Evolutionary conservation across 805 yeast species (phyloP).

Genomic region (Candida vartiovaarae): DNA sequence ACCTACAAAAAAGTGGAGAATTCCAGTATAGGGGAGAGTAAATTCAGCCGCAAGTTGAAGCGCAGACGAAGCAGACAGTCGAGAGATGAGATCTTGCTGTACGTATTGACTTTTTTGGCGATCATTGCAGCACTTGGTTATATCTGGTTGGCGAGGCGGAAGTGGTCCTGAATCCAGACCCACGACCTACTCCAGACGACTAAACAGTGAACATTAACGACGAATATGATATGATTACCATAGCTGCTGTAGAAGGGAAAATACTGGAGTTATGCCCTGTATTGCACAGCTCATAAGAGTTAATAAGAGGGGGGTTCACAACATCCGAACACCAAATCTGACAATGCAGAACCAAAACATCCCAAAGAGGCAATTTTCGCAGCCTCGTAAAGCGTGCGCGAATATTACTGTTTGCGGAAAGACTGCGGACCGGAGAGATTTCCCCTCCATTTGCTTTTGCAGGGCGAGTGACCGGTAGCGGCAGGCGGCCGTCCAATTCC

Average conservation of each 20-base stretch:
- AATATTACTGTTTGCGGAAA: no score
- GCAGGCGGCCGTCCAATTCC: no score
- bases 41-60: slow-evolving; percentile 9
- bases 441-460: no score
- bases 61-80: slow-evolving; percentile 3
- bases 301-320: no score
- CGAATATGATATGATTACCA: neutral
- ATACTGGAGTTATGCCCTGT: no score
- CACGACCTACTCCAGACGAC: neutral
- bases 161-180: slow-evolving; percentile 6
- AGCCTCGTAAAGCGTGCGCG: no score
- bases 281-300: no score
- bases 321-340: no score
- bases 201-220: neutral
- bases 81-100: slow-evolving; percentile 7
- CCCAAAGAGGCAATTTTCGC: no score
- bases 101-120: slow-evolving; percentile 11
- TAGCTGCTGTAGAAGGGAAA: neutral
- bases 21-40: slow-evolving; percentile 21
- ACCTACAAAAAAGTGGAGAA: slow-evolving; percentile 9
- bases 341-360: no score
- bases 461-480: no score
- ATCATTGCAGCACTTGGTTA: slow-evolving; percentile 13
- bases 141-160: slow-evolving; percentile 10
- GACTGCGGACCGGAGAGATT: no score